Percentiles rank a stretch among this genome's conserved stretches.
phyloP scores from a whole-genome alignment of 148 eudicot species.

The Silene conica region DNA sequence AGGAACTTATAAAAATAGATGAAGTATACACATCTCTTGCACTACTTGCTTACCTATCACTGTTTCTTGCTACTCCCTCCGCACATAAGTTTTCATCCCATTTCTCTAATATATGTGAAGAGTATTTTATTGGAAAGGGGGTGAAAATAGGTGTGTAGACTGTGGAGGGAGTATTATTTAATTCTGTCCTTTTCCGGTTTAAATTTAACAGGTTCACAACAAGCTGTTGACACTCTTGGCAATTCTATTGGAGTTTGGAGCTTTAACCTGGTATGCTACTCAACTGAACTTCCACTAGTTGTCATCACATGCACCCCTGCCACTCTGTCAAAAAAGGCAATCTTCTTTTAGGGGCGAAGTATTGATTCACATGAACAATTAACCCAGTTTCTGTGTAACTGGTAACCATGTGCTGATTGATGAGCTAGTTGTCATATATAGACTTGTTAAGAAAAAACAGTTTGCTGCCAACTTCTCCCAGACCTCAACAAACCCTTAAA shows the following conservation, averaged over 20 bases:
- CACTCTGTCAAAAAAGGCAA: too few species aligned
- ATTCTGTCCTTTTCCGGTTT: neutral
- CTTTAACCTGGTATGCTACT: constrained; percentile 64
- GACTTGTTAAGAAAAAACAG: too few species aligned
- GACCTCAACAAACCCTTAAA: too few species aligned
- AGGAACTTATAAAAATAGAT: neutral
- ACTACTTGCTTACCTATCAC: neutral
- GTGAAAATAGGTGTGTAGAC: too few species aligned
- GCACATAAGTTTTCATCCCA: too few species aligned
- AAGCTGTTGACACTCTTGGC: constrained; percentile 88
- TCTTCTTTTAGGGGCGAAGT: neutral
- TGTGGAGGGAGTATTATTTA: neutral
- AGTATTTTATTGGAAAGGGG: too few species aligned
- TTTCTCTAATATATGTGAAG: too few species aligned
- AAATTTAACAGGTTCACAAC: constrained; percentile 63
- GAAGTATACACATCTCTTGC: too few species aligned
- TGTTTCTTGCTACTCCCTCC: neutral
- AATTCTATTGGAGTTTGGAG: constrained; percentile 75
- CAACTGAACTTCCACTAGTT: neutral
- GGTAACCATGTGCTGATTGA: neutral
- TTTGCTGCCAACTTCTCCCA: too few species aligned
- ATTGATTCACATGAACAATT: neutral
- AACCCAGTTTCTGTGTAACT: neutral
- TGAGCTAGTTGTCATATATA: neutral
- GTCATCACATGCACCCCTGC: neutral